Base-by-base conservation (phyloP, 2,329 filamentous ascomycete genomes). In the Ambrosiella beaveri region DNA sequence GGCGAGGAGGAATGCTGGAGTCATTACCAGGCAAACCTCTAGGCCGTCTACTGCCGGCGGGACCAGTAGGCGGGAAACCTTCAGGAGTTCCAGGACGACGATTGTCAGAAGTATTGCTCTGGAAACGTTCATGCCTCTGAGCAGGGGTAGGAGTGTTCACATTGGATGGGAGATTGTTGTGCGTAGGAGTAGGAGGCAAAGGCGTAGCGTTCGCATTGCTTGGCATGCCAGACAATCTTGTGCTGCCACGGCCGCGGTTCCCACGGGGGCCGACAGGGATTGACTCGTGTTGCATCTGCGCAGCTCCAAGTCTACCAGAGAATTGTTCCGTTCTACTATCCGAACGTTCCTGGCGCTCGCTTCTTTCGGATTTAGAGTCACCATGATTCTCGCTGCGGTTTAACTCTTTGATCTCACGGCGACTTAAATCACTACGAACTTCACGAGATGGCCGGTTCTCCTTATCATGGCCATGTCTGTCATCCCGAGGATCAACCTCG, bases 341-440 rank as follows among this genome's bases (percentile, higher is more conserved):
- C 13, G 66, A 59, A 3, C 27, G 27, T 27, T 27, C 27, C 27
- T 59, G 41, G 11, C 44, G 52, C 7, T 57, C 54, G 41, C 9
- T 56, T 35, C 56, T 57, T 8, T 61, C 58, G 4, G 37, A 45
- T 38, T 61, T 61, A 45, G 64, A 58, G 12, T 63, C 59, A 8
- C 60, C 61, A 36, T 68, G 67, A 49, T 40, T 19, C 7, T 47
- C 35, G n/a, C 66, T 65, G 27, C 65, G 64, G 56, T 71, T 69
- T 60, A 60, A 63, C 59, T 67, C 71, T 62, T 63, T 59, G 35
- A 9, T 39, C 11, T 63, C 62, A 19, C 71, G 69, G 19, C 72
- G 72, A 3, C 80, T 77, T 7, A 80, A 83, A 57, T 74, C 73
- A 2, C 68, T 68, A 56, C 69, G 64, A 54, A n/a, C 67, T 65